Base-by-base conservation (phyloP, 108 stramenopile genomes). In the Nannochloropsis salina region DNA sequence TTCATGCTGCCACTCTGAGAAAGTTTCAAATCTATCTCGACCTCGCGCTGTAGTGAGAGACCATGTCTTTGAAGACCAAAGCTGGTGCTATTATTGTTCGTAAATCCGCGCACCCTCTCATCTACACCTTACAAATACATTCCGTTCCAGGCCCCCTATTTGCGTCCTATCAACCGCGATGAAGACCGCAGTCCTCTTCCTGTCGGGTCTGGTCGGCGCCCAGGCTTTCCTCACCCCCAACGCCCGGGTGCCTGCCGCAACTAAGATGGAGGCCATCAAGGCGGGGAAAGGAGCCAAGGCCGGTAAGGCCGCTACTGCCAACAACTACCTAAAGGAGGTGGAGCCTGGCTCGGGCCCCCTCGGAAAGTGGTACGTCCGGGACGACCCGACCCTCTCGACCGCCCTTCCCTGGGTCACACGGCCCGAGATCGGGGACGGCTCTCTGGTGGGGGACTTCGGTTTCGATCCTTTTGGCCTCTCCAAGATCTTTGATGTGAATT, bases 251-350 rank as follows among this genome's bases (percentile, higher is more conserved):
- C 61, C 61, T 1, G 61, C 61, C 2, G n/a, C 61, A 3, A 74
- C 61, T 2, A 74, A n/a, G 61, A 74, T 74, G 61, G 61, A 74
- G 61, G 61, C 61, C 61, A n/a, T n/a, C 3, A 74, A 74, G 61
- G 15, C 61, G 4, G 61, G 61, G 20, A 74, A 74, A 2, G 61
- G 20, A 15, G 61, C 61, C 61, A 74, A 74, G 61, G 61, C 61
- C 61, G 61, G 20, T 8, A 74, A 74, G 61, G 20, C 61, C 8
- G 20, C 15, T 15, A 74, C 61, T 74, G 61, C 61, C 61, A 74
- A 74, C 61, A 74, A 74, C n/a, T 92, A 93, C 45, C 92, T 93
- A 80, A 92, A 92, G 20, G 94, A 93, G 42, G 93, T 92, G 8
- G 91, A 90, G 79, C 83, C 83, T 10, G 83, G 83, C 41, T 9